Conservation (phyloP, 2,329 filamentous ascomycete species). For the Ophiognomonia clavigignenti-juglandacearum region DNA sequence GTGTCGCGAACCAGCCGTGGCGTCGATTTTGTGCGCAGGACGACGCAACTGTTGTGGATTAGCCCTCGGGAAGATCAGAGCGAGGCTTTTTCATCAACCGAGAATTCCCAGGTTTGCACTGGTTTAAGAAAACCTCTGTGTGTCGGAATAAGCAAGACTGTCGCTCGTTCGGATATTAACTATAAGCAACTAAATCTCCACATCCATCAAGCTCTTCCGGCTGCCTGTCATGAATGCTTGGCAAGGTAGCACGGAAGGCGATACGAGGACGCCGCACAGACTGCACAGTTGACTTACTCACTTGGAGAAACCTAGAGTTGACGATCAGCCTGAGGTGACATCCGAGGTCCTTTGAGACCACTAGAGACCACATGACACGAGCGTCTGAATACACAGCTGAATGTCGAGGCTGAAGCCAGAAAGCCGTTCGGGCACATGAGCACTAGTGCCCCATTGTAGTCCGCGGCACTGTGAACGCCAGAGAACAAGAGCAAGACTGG, state of each 20-base stretch:
- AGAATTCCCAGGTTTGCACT: not conserved
- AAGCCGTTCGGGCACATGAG: no score
- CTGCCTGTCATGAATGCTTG: constrained; percentile 6
- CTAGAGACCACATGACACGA: no score
- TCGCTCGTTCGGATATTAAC: not conserved
- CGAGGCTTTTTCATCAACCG: not conserved
- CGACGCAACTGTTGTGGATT: no score
- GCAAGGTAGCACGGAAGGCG: constrained; percentile 11
- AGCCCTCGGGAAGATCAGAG: not conserved
- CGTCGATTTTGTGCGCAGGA: no score
- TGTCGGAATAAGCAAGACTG: not conserved
- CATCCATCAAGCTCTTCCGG: not conserved
- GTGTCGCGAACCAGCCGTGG: no score
- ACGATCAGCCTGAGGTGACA: no score
- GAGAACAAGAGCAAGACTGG: no score
- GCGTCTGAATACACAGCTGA: no score
- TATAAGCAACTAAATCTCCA: not conserved
- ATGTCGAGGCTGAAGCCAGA: no score
- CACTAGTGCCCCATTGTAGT: no score
- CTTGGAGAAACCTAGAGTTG: not conserved
- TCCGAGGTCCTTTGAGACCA: no score
- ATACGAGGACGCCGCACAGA: constrained; percentile 9
- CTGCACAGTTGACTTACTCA: not conserved
- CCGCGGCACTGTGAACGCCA: no score
- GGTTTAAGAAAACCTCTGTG: not conserved